Conservation (phyloP, 2,329 filamentous ascomycete genomes). For the Tolypocladium capitatum region DNA sequence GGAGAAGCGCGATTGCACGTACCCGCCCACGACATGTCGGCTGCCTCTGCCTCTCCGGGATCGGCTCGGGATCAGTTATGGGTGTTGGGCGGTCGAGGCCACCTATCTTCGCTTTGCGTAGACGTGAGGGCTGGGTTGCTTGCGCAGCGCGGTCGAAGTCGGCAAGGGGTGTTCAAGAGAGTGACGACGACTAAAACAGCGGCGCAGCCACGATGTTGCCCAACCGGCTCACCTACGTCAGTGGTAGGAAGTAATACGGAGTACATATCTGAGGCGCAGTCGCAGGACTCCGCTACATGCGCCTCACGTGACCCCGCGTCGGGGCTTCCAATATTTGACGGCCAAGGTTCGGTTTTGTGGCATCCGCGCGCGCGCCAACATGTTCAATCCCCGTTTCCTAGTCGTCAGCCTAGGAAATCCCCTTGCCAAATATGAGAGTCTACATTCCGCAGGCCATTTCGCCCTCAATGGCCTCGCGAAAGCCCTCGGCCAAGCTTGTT, state of each 20-base stretch:
- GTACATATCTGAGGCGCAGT: slow-evolving; percentile 1
- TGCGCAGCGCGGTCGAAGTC: neutral
- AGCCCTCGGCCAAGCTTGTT: slow-evolving; percentile 30
- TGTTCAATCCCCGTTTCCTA: slow-evolving; percentile 45
- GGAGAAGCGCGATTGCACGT: slow-evolving; percentile 10
- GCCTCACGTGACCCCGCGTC: slow-evolving; percentile 1
- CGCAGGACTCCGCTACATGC: neutral
- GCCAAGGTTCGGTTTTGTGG: neutral
- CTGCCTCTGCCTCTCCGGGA: slow-evolving; percentile 4
- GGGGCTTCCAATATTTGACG: neutral
- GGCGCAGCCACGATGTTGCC: slow-evolving; percentile 19
- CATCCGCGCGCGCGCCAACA: slow-evolving; percentile 11
- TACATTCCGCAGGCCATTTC: slow-evolving; percentile 79
- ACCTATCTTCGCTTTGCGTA: neutral
- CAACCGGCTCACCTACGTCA: slow-evolving; percentile 20
- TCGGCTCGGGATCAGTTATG: neutral
- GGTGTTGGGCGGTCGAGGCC: neutral
- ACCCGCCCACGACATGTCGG: slow-evolving; percentile 61
- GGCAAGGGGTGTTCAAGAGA: slow-evolving; percentile 1
- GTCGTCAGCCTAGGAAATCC: slow-evolving; percentile 85
- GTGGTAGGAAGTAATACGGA: slow-evolving; percentile 3
- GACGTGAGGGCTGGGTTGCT: neutral
- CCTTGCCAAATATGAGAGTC: slow-evolving; percentile 57
- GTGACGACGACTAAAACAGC: slow-evolving; percentile 4
- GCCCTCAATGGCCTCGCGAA: slow-evolving; percentile 50